phyloP scores from a whole-genome alignment of 2,329 filamentous ascomycete species.

The Pyricularia pennisetigena region DNA sequence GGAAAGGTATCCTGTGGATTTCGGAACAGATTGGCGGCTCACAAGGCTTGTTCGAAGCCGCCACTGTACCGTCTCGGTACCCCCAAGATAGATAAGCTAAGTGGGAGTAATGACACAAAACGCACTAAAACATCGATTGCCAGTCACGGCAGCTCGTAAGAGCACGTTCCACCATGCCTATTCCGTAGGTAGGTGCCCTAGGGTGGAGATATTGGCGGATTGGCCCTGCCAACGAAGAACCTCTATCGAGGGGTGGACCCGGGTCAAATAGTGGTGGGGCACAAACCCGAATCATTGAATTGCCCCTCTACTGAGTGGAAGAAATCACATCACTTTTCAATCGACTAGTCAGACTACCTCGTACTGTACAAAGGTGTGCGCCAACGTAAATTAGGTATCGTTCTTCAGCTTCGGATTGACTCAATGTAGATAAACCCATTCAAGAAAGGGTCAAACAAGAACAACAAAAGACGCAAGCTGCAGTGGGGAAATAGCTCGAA shows the following conservation, averaged over 20 bases:
- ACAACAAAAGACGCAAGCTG: background rate
- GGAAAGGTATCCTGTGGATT: background rate
- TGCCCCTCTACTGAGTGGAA: background rate
- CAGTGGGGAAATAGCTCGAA: too few relatives aligned
- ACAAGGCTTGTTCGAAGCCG: background rate
- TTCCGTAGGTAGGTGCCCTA: too few relatives aligned
- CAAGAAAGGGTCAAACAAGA: background rate
- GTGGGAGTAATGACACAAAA: background rate
- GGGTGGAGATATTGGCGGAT: background rate
- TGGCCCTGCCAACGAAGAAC: too few relatives aligned
- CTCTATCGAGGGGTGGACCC: too few relatives aligned
- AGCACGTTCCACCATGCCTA: background rate
- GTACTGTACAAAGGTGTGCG: too few relatives aligned
- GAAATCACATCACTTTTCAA: background rate
- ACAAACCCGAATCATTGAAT: background rate
- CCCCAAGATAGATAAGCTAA: background rate
- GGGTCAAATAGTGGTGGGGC: background rate
- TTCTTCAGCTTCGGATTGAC: background rate
- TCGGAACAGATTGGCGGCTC: background rate
- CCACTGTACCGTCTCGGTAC: background rate
- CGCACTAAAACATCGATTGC: background rate
- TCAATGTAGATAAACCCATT: background rate
- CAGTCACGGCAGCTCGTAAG: background rate
- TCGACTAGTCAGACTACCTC: background rate
- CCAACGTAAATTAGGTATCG: too few relatives aligned